Conservation (phyloP, 352 stramenopile genomes). For the Globisporangium cederbergense region DNA sequence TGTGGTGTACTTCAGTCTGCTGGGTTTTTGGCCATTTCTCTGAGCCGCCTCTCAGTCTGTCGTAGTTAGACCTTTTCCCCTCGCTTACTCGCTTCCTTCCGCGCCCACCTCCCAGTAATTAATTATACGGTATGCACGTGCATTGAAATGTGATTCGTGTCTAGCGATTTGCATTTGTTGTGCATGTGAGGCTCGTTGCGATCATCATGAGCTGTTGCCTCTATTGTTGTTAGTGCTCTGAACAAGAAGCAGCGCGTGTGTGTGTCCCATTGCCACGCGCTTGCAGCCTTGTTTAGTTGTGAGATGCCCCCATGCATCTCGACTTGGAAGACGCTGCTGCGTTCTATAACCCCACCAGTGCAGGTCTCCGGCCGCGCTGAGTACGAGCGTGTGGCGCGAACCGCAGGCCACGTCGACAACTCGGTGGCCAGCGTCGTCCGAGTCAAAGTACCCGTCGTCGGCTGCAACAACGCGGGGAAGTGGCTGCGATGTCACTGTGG, state of each 20-base stretch:
- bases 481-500: constrained; percentile 23
- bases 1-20: not conserved
- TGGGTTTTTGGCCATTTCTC: constrained; percentile 13
- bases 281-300: constrained; percentile 3
- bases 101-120: constrained; percentile 5
- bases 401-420: constrained; percentile 45
- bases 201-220: not conserved
- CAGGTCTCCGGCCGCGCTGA: constrained; percentile 39
- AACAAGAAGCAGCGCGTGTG: constrained; percentile 31
- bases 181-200: not conserved
- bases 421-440: constrained; percentile 24
- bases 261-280: constrained; percentile 22
- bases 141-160: constrained; percentile 9
- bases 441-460: constrained; percentile 19
- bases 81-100: not conserved
- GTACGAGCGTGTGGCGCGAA: constrained; percentile 41
- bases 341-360: constrained; percentile 35
- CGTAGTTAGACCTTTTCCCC: constrained; percentile 7
- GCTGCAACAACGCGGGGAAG: constrained; percentile 48
- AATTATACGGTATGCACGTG: constrained; percentile 15
- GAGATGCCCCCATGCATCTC: constrained; percentile 10
- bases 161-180: not conserved
- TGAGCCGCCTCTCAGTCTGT: constrained; percentile 7
- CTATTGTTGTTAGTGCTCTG: not conserved
- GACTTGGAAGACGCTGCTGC: not conserved